Percentiles rank a stretch among this genome's conserved stretches.
Evolutionary conservation across 1,284 basidiomycete species (phyloP).

Genomic region (Lentinus polychrous): DNA sequence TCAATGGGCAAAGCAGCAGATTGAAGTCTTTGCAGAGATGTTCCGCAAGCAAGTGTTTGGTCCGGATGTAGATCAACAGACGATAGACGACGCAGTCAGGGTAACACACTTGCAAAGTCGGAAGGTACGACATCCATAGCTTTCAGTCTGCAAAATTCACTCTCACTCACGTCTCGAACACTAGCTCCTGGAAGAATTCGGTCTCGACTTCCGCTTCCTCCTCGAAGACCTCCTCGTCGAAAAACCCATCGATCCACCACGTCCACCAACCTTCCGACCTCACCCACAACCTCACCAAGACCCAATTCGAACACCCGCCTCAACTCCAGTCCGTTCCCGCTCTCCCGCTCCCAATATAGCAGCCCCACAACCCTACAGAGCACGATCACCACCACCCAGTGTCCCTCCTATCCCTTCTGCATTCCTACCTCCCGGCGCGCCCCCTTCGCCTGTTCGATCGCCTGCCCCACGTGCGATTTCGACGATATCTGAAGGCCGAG

Average conservation of each 20-base stretch:
- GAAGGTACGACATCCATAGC: conserved; percentile 68
- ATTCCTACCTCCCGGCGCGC: conserved; percentile 11
- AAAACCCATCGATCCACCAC: conserved; percentile 32
- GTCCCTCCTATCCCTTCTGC: conserved; percentile 17
- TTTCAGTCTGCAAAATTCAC: conserved; percentile 18
- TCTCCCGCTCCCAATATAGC: conserved; percentile 18
- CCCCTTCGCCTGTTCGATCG: conserved; percentile 8
- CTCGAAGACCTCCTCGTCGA: conserved; percentile 64
- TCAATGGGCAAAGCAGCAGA: conserved; percentile 87
- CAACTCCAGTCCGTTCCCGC: conserved; percentile 26
- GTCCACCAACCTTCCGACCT: conserved; percentile 30
- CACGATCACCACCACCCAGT: conserved; percentile 18
- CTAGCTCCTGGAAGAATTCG: conserved; percentile 69
- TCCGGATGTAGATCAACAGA: conserved; percentile 61
- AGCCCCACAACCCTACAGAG: conserved; percentile 16
- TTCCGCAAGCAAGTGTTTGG: conserved; percentile 92
- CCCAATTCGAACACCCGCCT: conserved; percentile 21
- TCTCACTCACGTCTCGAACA: neutral
- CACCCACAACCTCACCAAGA: conserved; percentile 23
- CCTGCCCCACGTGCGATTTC: conserved; percentile 1
- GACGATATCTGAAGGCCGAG: neutral
- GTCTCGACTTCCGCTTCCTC: conserved; percentile 87
- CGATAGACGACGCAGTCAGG: conserved; percentile 69
- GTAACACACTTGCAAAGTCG: conserved; percentile 75
- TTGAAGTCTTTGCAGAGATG: conserved; percentile 78